phyloP scores from a whole-genome alignment of 306 rosid species.

The Oemleria cerasiformis region DNA sequence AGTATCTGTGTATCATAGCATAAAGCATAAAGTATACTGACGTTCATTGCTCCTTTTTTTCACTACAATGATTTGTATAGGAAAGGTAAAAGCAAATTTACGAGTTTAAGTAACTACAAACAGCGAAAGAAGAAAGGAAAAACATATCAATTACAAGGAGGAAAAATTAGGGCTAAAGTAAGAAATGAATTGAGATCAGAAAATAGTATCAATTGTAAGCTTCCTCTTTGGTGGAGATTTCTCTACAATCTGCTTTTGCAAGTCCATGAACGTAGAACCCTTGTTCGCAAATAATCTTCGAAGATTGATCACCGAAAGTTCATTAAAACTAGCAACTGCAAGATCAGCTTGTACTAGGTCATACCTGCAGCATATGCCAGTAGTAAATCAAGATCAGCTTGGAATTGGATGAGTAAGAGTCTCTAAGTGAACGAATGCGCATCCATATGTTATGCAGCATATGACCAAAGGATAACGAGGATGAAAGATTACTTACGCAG shows the following conservation, averaged over 20 bases:
- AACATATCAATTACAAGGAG: neutral
- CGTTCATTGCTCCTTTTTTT: neutral
- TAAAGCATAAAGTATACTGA: no score
- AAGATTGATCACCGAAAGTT: conserved; percentile 93
- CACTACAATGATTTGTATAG: neutral
- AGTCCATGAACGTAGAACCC: conserved; percentile 89
- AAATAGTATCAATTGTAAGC: conserved; percentile 80
- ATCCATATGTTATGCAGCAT: no score
- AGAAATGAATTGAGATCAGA: conserved; percentile 45
- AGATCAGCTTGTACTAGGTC: conserved; percentile 95
- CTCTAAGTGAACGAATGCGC: no score
- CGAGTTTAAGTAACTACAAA: neutral
- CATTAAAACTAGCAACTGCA: conserved; percentile 81
- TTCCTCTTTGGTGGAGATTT: conserved; percentile 78
- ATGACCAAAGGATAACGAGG: neutral
- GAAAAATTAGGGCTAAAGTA: neutral
- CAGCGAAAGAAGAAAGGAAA: conserved; percentile 8
- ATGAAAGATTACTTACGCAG: conserved; percentile 55
- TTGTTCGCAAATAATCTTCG: conserved; percentile 88
- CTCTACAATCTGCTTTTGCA: conserved; percentile 75
- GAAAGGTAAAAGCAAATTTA: neutral
- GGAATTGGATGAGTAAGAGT: no score
- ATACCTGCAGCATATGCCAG: conserved; percentile 55
- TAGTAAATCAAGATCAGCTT: no score
- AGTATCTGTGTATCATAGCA: neutral